Base-by-base conservation (phyloP, 352 stramenopile genomes). In the Aphanomyces stellatus region DNA sequence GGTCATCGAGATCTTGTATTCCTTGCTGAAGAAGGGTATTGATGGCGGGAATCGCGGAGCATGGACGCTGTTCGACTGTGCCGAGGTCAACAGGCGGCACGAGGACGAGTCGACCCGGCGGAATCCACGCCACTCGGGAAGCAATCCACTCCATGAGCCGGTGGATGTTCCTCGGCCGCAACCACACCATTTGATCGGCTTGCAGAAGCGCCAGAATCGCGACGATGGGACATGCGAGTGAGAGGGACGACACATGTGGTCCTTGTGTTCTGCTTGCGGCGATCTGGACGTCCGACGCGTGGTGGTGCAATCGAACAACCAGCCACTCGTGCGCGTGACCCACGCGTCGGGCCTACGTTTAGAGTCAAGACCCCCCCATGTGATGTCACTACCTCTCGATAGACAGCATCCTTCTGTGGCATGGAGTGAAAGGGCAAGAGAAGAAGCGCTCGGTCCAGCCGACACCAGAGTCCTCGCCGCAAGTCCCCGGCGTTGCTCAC, bases 21-120 rank as follows among this genome's bases (percentile, higher is more conserved):
- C 60, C 41, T 25, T 37, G 4, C 22, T 67, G 60, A 31, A 67
- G 41, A 42, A 67, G 31, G 48, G 43, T 33, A 13, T 57, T 17
- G 3, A 67, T 5, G 25, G 40, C 7, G n/a, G 60, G 60, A 11
- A 25, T 43, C 4, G 31, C 19, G 28, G 60, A 67, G 2, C 17
- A 19, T 37, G 27, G 49, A 34, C 8, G 2, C 19, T 35, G 19
- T 30, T 13, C 49, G 19, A 30, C n/a, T 4, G 19, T 25, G 7
- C 5, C 27, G 13, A 57, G 10, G 17, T 57, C 49, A 37, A 57
- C n/a, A n/a, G 49, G 49, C 5, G 49, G 49, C 6, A 35, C 13
- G 7, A 57, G 30, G 22, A 57, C 49, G 25, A 57, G 30, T 22
- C 49, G 25, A 22, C 49, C 25, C 30, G 25, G 49, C 7, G 49